Conservation (phyloP, 2,329 filamentous ascomycete species). For the Pseudopithomyces maydicus region DNA sequence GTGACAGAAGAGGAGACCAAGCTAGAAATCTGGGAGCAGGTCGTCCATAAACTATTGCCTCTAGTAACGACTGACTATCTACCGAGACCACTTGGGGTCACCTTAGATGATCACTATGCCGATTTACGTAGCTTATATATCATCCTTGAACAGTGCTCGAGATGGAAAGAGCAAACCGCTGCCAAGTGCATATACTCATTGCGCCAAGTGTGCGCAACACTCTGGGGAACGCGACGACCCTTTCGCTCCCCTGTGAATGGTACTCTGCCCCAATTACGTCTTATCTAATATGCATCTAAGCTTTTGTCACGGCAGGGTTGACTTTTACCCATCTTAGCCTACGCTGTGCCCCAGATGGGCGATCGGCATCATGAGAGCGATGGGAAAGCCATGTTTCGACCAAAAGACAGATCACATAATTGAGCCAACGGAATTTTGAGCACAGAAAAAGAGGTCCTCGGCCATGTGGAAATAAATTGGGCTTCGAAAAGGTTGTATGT, state of each 20-base stretch:
- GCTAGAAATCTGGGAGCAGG: neutral
- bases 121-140: neutral
- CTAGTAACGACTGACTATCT: neutral
- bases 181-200: neutral
- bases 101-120: neutral
- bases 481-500: neutral
- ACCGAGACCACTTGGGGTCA: neutral
- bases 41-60: neutral
- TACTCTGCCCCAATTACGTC: neutral
- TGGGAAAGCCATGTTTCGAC: neutral
- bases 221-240: neutral
- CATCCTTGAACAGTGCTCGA: neutral
- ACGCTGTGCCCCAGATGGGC: neutral
- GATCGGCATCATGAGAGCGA: constrained; percentile 5
- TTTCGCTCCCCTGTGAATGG: neutral
- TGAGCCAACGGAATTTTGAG: neutral
- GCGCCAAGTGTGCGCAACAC: neutral
- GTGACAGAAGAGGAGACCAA: neutral
- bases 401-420: neutral
- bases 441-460: neutral
- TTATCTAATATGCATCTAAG: neutral
- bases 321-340: neutral
- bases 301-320: neutral
- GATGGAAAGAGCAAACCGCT: neutral
- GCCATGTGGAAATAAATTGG: neutral